Conservation (phyloP, 345 rosid species). For the Salix arbutifolia region DNA sequence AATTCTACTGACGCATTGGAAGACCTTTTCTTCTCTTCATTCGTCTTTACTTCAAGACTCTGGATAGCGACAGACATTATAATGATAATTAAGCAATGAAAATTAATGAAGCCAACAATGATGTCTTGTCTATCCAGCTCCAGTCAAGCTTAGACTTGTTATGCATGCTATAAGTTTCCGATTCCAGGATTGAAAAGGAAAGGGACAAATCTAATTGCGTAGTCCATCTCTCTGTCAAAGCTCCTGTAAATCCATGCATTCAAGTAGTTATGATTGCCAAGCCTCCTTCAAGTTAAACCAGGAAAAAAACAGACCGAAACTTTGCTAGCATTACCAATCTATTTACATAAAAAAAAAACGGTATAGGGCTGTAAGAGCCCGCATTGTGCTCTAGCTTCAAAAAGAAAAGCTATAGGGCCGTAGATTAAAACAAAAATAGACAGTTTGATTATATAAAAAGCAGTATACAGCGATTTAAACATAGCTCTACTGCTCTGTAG, state of each 20-base stretch:
- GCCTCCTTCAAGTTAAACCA: neutral
- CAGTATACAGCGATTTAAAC: no score
- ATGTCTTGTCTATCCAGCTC: neutral
- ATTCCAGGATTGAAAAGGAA: neutral
- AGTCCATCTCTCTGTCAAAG: neutral
- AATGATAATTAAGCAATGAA: neutral
- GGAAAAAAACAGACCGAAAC: neutral
- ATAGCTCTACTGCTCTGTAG: neutral
- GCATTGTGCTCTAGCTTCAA: no score
- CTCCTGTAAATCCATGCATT: no score
- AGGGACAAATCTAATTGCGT: neutral
- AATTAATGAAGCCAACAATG: neutral
- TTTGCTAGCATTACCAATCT: no score
- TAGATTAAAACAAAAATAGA: no score
- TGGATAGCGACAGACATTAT: neutral
- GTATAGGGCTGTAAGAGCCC: no score
- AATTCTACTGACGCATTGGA: neutral
- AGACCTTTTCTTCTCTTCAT: neutral
- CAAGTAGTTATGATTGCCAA: no score
- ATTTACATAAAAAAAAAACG: no score
- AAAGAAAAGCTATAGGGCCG: no score
- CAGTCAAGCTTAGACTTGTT: neutral
- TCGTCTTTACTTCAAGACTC: neutral
- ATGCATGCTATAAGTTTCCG: neutral
- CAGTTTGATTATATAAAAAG: no score